Evolutionary conservation across 345 rosid genomes (phyloP).

Genomic region (Hibiscus syriacus): DNA sequence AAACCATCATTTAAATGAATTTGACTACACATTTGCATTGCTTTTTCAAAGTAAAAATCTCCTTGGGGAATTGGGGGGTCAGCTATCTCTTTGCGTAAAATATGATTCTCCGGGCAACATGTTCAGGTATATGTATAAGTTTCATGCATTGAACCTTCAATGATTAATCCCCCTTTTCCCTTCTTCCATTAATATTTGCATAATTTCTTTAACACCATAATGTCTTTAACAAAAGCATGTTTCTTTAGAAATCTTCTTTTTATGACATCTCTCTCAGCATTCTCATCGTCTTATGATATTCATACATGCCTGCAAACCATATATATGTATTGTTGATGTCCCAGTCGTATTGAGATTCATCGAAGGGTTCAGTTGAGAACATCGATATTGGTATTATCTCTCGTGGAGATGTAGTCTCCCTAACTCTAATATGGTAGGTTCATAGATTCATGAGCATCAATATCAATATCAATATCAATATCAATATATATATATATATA

Average conservation of each 20-base stretch:
- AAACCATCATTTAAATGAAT: too few relatives aligned
- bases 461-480: too few relatives aligned
- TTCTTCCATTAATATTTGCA: constrained; percentile 8
- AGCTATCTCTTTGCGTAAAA: too few relatives aligned
- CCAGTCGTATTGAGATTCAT: too few relatives aligned
- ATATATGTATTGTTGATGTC: background rate
- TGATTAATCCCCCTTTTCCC: background rate
- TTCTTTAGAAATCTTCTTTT: constrained; percentile 15
- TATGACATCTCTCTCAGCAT: constrained; percentile 9
- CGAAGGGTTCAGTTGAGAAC: too few relatives aligned
- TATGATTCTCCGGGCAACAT: background rate
- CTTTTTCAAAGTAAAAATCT: too few relatives aligned
- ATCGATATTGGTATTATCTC: too few relatives aligned
- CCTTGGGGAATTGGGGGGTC: too few relatives aligned
- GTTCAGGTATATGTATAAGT: background rate
- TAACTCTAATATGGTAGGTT: too few relatives aligned
- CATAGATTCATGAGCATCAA: background rate
- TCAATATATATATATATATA: too few relatives aligned
- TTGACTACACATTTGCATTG: too few relatives aligned
- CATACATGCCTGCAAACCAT: background rate
- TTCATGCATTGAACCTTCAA: constrained; percentile 19
- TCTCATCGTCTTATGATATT: background rate
- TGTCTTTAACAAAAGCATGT: constrained; percentile 26
- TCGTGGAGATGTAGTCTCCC: too few relatives aligned
- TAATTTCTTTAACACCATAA: constrained; percentile 16